Percentiles rank a stretch among this genome's conserved stretches.
Conservation (phyloP, 805 yeast genomes). For the Candida quercuum region DNA sequence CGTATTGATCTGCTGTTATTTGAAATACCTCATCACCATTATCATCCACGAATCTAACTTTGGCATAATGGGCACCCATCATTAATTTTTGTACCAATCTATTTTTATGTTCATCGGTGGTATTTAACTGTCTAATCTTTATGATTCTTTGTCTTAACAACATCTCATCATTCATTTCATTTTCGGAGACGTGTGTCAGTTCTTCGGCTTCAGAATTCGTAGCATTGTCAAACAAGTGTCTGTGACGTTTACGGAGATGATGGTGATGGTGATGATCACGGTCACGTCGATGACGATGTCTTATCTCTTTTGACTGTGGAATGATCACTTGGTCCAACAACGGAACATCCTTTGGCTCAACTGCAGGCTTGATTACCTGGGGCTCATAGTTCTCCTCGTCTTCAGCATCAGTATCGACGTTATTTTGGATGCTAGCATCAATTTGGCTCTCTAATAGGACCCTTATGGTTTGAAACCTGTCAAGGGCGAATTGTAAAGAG, state of each 20-base stretch:
- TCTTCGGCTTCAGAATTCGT: conserved; percentile 11
- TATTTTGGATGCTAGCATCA: conserved; percentile 26
- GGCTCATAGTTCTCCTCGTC: conserved; percentile 50
- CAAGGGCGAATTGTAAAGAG: conserved; percentile 45
- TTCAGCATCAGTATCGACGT: conserved; percentile 23
- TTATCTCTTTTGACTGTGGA: conserved; percentile 36
- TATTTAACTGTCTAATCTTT: conserved; percentile 25
- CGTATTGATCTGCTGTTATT: conserved; percentile 13
- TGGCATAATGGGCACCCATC: conserved; percentile 62
- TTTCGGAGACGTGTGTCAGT: conserved; percentile 12
- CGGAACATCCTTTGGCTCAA: conserved; percentile 42
- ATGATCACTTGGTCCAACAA: conserved; percentile 46
- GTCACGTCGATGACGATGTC: conserved; percentile 7
- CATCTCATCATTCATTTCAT: conserved; percentile 19
- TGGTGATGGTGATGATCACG: too few relatives aligned
- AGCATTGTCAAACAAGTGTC: too few relatives aligned
- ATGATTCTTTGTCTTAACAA: conserved; percentile 44
- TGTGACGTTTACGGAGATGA: not conserved
- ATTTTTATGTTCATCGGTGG: conserved; percentile 19
- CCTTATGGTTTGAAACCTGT: conserved; percentile 39
- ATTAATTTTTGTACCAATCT: conserved; percentile 53
- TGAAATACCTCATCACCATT: conserved; percentile 22
- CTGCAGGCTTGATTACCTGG: conserved; percentile 45
- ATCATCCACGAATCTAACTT: conserved; percentile 29
- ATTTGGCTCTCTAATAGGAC: conserved; percentile 24